Evolutionary conservation across 768 basidiomycete species (phyloP), one percentile per base, ranked within the genome.

Genomic region (Chiua virens): DNA sequence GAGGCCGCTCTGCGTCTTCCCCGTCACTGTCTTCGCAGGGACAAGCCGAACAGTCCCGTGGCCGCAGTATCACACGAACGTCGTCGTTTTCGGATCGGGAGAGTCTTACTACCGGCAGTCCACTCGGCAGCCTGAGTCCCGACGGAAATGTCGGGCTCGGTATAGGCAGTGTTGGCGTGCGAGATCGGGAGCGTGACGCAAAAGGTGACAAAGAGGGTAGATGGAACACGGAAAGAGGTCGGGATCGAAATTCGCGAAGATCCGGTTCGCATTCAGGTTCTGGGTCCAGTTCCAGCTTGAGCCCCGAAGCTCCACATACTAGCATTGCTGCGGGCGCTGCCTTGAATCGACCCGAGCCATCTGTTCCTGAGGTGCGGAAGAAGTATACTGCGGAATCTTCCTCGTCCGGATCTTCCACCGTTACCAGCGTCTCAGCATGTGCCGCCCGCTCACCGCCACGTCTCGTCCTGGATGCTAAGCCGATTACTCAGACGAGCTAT

Each of bases 61-160:
- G 85, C 3, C 73, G 84, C 20, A 82, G 82, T 37, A 71, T 71
- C 43, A 75, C 81, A 18, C 77, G 82, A 35, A 78, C 77, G 7
- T 73, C 81, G 15, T 79, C 82, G 2, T 81, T 80, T 39, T 80
- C 79, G 45, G 82, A 82, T 54, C 72, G 78, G 9, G 77, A 78
- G 15, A 67, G 71, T 45, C 50, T 72, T 53, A 53, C 60, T 22
- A 55, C 69, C 7, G 74, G 70, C 28, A 73, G 67, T 44, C 69
- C 71, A n/a, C 39, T 70, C 18, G 71, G 71, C 32, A 72, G 67
- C 42, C 30, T 75, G 49, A 71, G 70, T 32, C 78, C 78, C 8
- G 78, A 78, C 7, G 68, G 55, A 40, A 55, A 45, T 35, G 40
- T 63, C 10, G 60, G 68, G 20, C 58, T 69, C 9, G 62, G 65